These are phyloP conservation scores for Globisporangium spinosum DNA, from an alignment of 352 stramenopile species.

Conservation along the genomic window DNA sequence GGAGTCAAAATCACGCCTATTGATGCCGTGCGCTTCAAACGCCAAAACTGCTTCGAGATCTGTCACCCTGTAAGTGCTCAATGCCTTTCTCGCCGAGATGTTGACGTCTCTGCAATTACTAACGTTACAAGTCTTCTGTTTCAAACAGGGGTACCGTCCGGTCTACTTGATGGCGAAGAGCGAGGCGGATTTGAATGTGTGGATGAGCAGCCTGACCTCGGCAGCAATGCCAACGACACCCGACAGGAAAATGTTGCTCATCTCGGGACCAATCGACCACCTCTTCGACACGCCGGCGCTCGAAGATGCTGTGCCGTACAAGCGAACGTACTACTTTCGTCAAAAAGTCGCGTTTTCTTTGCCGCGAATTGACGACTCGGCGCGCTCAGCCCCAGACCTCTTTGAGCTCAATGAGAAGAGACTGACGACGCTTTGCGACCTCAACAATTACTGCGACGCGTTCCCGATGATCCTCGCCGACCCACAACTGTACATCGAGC, in stretches of 20 bases:
- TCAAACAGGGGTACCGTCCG: conserved; percentile 59
- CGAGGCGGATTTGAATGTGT: conserved; percentile 74
- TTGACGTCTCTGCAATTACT: not conserved
- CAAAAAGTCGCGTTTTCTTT: conserved; percentile 84
- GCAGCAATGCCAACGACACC: conserved; percentile 70
- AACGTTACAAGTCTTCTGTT: conserved; percentile 5
- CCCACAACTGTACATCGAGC: conserved; percentile 75
- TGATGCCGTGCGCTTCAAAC: conserved; percentile 76
- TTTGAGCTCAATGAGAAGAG: conserved; percentile 85
- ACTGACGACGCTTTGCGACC: conserved; percentile 75
- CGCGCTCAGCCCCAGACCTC: conserved; percentile 46
- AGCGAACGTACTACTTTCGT: conserved; percentile 80
- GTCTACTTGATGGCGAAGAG: conserved; percentile 88
- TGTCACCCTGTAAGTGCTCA: conserved; percentile 55
- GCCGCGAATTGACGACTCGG: conserved; percentile 50
- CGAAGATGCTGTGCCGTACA: conserved; percentile 78
- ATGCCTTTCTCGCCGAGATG: not conserved
- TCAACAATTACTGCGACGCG: conserved; percentile 85
- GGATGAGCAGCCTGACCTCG: conserved; percentile 84
- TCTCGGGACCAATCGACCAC: conserved; percentile 53
- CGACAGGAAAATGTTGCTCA: conserved; percentile 64
- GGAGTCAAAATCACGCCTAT: conserved; percentile 78
- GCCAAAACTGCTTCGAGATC: conserved; percentile 87
- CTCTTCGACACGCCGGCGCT: conserved; percentile 77
- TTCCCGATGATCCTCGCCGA: conserved; percentile 80